Conservation (phyloP, 345 rosid species). For the thale cress (Arabidopsis thaliana) region TAIR10.1 NC_003076.8:745001-745500, state of each 20-base stretch:
- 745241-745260: background rate
- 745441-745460: constrained; percentile 32
- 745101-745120: no score
- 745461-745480: constrained; percentile 13
- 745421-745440: constrained; percentile 54
- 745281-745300: constrained; percentile 49
- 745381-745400: constrained; percentile 26
- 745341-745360: constrained; percentile 6
- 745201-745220: background rate
- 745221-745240: background rate
- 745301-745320: constrained; percentile 42
- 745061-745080: no score
- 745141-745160: no score
- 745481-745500: background rate
- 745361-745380: constrained; percentile 27
- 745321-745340: constrained; percentile 32
- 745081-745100: no score
- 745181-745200: background rate
- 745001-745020: no score
- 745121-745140: no score
- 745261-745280: constrained; percentile 34
- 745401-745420: constrained; percentile 52
- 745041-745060: no score
- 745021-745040: no score
- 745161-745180: no score